Base-by-base conservation (phyloP, 1,284 basidiomycete genomes). In the Fomitopsis pinicola region DNA sequence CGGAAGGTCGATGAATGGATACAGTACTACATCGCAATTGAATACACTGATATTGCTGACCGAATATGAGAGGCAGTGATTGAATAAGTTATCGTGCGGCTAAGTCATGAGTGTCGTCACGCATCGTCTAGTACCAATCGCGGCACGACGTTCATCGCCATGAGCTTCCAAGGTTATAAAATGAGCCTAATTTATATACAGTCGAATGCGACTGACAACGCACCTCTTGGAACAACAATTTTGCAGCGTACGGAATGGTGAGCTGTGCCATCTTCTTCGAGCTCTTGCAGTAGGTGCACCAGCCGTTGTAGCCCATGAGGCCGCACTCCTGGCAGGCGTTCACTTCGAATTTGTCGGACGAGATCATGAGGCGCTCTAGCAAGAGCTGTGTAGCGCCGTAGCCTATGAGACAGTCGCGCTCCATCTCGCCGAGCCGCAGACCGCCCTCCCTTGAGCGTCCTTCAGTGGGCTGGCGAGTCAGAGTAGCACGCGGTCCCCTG, bases 171-270 rank as follows among this genome's bases (percentile, higher is more conserved):
- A 60, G 64, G 61, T 61, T 30, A 50, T 48, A 50, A 5, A 46
- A 40, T 42, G 9, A 48, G 30, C 38, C 30, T 36, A 19, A 12
- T 28, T 3, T 40, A 12, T 15, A 46, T 15, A 55, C 38, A n/a
- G 22, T n/a, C 35, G 35, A 22, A 40, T 19, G 35, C 22, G 33
- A 2, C 22, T 2, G 19, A 73, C n/a, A n/a, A 73, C 85, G 65
- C 67, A 95, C 94, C 84, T 98, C 96, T 76, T 99, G 96, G 81
- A 99, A 96, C 53, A 99, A 80, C 63, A 99, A 75, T 77, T 99
- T 99, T 59, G 96, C 95, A 9, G 97, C 97, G 72, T 99, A 99
- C 1, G 97, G 97, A 61, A 99, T 96, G n/a, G 92, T 97, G 64
- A 99, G 81, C 72, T 95, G 92, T 46, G 95, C 94, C 80, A 99